Evolutionary conservation across 176 grass and related monocot genomes (phyloP), one percentile per base, ranked within the genome.

Genomic region (Guadua angustifolia): DNA sequence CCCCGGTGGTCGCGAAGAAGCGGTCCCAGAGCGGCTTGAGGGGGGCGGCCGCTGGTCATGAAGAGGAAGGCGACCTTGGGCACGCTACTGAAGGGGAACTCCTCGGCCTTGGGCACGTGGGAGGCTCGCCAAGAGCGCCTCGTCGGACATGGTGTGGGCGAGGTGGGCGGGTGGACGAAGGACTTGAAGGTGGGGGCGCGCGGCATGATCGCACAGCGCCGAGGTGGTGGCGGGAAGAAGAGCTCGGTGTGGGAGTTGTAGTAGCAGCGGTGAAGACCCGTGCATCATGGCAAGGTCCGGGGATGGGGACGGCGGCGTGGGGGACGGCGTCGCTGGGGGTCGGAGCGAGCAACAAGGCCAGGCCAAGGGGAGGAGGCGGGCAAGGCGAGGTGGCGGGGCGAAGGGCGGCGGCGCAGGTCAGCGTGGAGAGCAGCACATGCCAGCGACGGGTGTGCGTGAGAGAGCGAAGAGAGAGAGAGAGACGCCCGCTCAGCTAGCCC

Each of bases 41-140:
- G 91, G 93, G 21, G 93, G 73, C 0, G 90, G 0, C 94, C 94
- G 0, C 94, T 25, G 2, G 94, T 89, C 94, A 95, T 95, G 83
- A 95, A 95, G 75, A 95, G 73, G 88, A 93, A 93, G 33, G 94
- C 94, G 32, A 95, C 94, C 86, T 95, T 95, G 21, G 94, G 94
- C 18, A 93, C 94, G 9, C 94, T 59, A 61, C 88, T 80, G 68
- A 95, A 95, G 0, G 94, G 93, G 35, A 88, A 95, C 18, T 95
- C 94, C 17, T 92, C 88, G 10, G 89, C 73, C 14, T 11, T 79
- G 4, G 94, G 94, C 38, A 93, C 88, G 21, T 93, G 83, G 4
- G 90, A 82, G 1, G 94, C 86, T 38, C 94, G 89, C 94, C 94
- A 92, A 82, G 60, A 95, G 86, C 83, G 91, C 85, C 8, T 81